A percentile compares a stretch with the other conserved stretches of the same genome.
phyloP scores from a whole-genome alignment of 148 eudicot species.

The Heliosperma pusillum region DNA sequence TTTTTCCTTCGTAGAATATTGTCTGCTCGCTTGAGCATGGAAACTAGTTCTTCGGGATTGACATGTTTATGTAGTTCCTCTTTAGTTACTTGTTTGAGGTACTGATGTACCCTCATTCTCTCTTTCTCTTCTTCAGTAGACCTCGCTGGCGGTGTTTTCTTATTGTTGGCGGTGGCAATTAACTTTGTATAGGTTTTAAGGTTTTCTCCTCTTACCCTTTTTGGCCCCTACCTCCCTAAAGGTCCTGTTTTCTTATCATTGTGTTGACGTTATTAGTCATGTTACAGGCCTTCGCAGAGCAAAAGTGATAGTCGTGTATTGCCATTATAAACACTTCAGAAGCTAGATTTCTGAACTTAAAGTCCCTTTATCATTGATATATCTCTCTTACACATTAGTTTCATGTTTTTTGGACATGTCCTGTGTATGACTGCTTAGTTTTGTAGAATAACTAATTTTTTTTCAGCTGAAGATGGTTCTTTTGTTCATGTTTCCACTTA shows the following conservation, averaged over 20 bases:
- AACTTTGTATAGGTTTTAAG: background rate
- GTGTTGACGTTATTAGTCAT: background rate
- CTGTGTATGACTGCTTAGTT: background rate
- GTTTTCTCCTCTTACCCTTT: no score
- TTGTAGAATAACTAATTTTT: background rate
- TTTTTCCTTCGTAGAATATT: background rate
- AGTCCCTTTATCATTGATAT: background rate
- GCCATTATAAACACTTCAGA: background rate
- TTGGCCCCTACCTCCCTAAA: background rate
- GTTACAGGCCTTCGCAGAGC: background rate
- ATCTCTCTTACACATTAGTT: no score
- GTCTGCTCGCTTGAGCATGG: background rate
- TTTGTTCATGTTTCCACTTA: background rate
- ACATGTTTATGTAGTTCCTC: background rate
- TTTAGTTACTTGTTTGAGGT: constrained; percentile 1
- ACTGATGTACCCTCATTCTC: background rate
- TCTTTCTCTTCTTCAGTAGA: background rate
- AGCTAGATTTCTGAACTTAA: background rate
- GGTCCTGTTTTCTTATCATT: background rate
- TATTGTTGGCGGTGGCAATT: no score
- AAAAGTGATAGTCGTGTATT: background rate
- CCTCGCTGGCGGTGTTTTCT: no score
- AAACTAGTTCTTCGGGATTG: background rate
- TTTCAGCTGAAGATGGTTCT: background rate
- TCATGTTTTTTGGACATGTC: background rate